Evolutionary conservation across 306 rosid genomes (phyloP), one percentile per base, ranked within the genome.

Genomic region (Acmispon strigosus): DNA sequence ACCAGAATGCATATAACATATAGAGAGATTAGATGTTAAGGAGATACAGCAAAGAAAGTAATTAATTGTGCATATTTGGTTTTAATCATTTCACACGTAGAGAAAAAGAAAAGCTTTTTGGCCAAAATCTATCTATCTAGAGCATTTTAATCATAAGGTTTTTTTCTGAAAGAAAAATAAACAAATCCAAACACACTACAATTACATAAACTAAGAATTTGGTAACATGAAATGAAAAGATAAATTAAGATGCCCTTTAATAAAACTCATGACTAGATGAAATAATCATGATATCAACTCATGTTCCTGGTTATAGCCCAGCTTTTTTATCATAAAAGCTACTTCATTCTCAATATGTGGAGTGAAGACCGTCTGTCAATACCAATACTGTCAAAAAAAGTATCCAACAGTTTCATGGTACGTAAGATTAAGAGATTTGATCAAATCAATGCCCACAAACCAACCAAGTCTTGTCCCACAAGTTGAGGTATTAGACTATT

Each of bases 151-250:
- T 14, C 59, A 36, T 45, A 62, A 36, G 19, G 1, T 3, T 14
- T 14, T 50, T 44, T 45, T 10, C 22, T 32, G 32, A 47, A 47
- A 66, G 54, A 36, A 76, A 66, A 76, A 45, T 17, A 53, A 39
- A 20, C 53, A n/a, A 54, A n/a, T 39, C 48, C 32, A 32, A 64
- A 27, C 56, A 17, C 16, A 14, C 10, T 49, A 49, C 50, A 62
- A 61, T 17, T 17, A 53, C 17, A 50, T 5, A 42, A 78, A 72
- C 66, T 22, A 12, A 56, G 52, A 66, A 66, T 44, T 27, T 16
- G 22, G 48, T 41, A 69, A 61, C 47, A 78, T 18, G 47, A 73
- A 73, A 64, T 41, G 15, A 50, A 78, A 56, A 44, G 32, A 43
- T 29, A 69, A 57, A 64, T 41, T 32, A 54, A 34, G 60, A 63